Evolutionary conservation across 768 basidiomycete species (phyloP), one percentile per base, ranked within the genome.

Genomic region (Amanita fuliginea): DNA sequence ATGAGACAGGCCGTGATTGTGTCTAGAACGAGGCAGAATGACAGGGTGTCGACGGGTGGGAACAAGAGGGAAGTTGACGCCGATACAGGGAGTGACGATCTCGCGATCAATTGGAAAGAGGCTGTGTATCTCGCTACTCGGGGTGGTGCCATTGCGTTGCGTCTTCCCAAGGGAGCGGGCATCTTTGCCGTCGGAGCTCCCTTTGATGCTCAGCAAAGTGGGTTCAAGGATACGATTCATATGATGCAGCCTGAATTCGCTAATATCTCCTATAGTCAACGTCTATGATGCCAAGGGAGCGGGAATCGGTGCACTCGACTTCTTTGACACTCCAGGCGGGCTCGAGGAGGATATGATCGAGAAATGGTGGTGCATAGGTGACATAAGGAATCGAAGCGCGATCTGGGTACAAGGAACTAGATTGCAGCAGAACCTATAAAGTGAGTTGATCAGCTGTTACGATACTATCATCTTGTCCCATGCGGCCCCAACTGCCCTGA

Each of bases 361-460:
- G 63, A 88, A 84, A 59, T 93, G 92, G 92, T 94, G 89, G 88
- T 87, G 86, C 56, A 60, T 85, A 36, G 91, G 91, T 0, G 81
- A 87, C 58, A 58, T 58, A 4, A 71, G 74, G 45, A 93, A 93
- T 64, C 74, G 87, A 16, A 57, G 51, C 1, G 69, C 64, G 3
- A 72, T 91, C 63, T 95, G 88, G 86, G 73, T 93, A 3, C 87
- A 89, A 62, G 89, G 90, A 47, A 34, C 10, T 21, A 16, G n/a
- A 16, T 32, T 49, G 41, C 14, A 33, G 39, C 36, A 45, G 11
- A n/a, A 18, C 19, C 34, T 47, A 30, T 51, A 30, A n/a, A 37
- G 34, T 47, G 22, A 21, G 33, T 26, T 47, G 46, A 36, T 47
- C 24, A 35, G 2, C 4, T 47, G 30, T n/a, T 39, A 39, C 30